Percentiles rank a stretch among this genome's conserved stretches.
phyloP scores from a whole-genome alignment of 2,329 filamentous ascomycete genomes.

The Talaromyces sp. region DNA sequence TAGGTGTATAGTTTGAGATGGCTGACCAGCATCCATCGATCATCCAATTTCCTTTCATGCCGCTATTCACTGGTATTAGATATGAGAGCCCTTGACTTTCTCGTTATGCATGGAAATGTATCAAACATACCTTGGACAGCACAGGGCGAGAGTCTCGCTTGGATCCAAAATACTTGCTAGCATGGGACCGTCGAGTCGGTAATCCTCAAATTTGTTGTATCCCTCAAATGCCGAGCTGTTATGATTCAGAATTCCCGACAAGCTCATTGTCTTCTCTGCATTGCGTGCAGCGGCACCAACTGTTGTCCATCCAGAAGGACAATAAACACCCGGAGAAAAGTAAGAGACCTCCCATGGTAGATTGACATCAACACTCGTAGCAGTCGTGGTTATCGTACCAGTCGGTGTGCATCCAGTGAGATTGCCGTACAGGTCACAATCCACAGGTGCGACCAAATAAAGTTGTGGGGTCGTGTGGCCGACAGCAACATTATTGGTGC shows the following conservation, averaged over 20 bases:
- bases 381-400: not conserved
- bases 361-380: not conserved
- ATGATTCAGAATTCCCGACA: conserved; percentile 4
- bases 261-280: not conserved
- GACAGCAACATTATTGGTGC: not conserved
- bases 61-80: not conserved
- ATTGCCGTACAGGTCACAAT: not conserved
- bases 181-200: not conserved
- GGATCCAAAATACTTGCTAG: conserved; percentile 1
- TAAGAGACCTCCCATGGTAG: not conserved
- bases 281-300: conserved; percentile 9
- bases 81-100: not conserved
- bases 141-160: conserved; percentile 4
- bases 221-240: not conserved
- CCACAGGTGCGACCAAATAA: not conserved
- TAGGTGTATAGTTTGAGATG: not conserved
- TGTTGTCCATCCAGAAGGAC: conserved; percentile 18
- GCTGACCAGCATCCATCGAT: not conserved
- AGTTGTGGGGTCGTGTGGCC: not conserved
- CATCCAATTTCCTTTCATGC: not conserved
- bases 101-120: not conserved
- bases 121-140: conserved; percentile 7
- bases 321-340: conserved; percentile 20
- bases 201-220: not conserved
- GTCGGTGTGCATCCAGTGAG: not conserved